phyloP scores from a whole-genome alignment of 257 asterid species.

The Rubia yunnanensis region DNA sequence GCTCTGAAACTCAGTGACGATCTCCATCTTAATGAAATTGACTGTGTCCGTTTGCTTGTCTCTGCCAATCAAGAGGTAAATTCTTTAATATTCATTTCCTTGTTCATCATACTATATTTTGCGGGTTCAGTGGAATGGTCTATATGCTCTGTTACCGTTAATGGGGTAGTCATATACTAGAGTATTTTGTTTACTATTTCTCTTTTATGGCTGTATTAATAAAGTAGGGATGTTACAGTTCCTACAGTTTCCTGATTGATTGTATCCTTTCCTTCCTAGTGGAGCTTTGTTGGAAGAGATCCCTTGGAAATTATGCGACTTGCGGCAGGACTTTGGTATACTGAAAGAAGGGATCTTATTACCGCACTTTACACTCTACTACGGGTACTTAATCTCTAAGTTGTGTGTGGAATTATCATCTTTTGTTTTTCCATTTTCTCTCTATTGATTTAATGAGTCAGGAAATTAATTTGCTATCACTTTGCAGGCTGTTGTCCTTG shows the following conservation, averaged over 20 bases:
- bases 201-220: neutral
- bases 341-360: slow-evolving; percentile 82
- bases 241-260: neutral
- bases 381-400: slow-evolving; percentile 48
- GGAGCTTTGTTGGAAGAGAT: slow-evolving; percentile 87
- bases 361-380: slow-evolving; percentile 70
- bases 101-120: neutral
- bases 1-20: slow-evolving; percentile 88
- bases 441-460: neutral
- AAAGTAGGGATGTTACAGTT: neutral
- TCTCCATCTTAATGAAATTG: slow-evolving; percentile 91
- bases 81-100: neutral
- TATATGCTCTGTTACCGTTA: neutral
- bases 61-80: slow-evolving; percentile 90
- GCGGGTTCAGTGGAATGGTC: neutral
- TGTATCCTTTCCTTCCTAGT: slow-evolving; percentile 29
- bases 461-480: slow-evolving; percentile 5
- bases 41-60: slow-evolving; percentile 71
- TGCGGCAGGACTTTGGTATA: slow-evolving; percentile 90
- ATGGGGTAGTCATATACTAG: neutral
- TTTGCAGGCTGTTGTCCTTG: slow-evolving; percentile 89
- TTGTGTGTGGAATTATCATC: neutral
- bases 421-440: neutral
- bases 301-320: slow-evolving; percentile 79
- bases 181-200: neutral